Base-by-base conservation (phyloP, 768 basidiomycete species). In the Rhizopogon sp. region DNA sequence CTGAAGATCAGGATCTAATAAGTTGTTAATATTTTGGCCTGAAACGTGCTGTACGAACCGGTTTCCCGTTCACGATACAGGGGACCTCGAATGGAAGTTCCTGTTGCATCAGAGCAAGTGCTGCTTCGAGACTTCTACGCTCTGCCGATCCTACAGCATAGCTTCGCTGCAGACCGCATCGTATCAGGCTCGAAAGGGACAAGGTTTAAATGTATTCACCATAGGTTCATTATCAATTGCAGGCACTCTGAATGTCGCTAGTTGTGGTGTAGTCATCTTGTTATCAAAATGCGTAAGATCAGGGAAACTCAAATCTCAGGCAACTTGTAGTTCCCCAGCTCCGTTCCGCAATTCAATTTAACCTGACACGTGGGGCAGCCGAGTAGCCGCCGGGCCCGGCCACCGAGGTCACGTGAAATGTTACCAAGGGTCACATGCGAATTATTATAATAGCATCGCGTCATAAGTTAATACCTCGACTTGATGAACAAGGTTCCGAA, bases 81-180 rank as follows among this genome's bases (percentile, higher is more conserved):
- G 96, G 97, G 1, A 99, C 90, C 64, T 97, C 88, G 69, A 93
- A 93, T 2, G 95, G 94, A 7, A 90, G 76, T 62, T 87, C 76
- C 57, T 85, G 78, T 69, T 91, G 79, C 88, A 98, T 90, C 77
- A 92, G 78, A 7, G 72, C 66, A 61, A 98, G 66, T 16, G 91
- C 88, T 25, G 79, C 85, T 63, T 87, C 74, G 53, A 98, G 76
- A 2, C 74, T 86, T 28, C 72, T 71, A 46, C 96, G 84, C 69
- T 98, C 96, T 6, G 79, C 66, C 0, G 93, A 89, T 52, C 87
- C 91, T 17, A 83, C 80, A 1, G 81, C 83, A 75, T 98, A 98
- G 41, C 79, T 68, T 71, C 79, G 82, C 92, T 94, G 62, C 52
- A 50, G 44, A 29, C 31, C 35, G 3, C 29, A 37, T 39, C 44